phyloP scores from a whole-genome alignment of 331 rosid species.

The Prunus yedoensis region DNA sequence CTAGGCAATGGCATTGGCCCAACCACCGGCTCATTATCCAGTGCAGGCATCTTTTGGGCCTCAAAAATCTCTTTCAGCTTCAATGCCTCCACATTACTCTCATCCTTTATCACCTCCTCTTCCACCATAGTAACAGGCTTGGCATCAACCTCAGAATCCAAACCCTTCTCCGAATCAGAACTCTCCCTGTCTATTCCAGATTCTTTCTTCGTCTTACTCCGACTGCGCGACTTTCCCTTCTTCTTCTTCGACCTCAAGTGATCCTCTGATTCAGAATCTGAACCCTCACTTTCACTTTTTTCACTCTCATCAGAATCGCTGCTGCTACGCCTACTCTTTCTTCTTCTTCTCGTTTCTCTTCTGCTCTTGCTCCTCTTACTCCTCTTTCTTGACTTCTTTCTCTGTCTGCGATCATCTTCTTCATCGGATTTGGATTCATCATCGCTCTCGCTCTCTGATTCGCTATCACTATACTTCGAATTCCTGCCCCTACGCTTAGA shows the following conservation, averaged over 20 bases:
- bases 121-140: constrained; percentile 31
- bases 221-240: constrained; percentile 31
- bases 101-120: constrained; percentile 41
- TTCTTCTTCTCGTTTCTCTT: constrained; percentile 39
- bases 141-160: constrained; percentile 46
- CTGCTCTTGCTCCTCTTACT: constrained; percentile 28
- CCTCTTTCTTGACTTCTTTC: constrained; percentile 35
- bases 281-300: constrained; percentile 23
- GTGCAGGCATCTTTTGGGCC: constrained; percentile 62
- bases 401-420: constrained; percentile 40
- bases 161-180: constrained; percentile 36
- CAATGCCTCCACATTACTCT: constrained; percentile 53
- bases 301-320: constrained; percentile 23
- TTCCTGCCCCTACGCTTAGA: constrained; percentile 38
- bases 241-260: constrained; percentile 27
- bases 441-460: constrained; percentile 28
- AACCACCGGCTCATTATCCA: constrained; percentile 70
- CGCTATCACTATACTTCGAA: constrained; percentile 31
- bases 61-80: constrained; percentile 67
- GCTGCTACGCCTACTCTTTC: constrained; percentile 23
- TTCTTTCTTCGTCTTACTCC: constrained; percentile 33
- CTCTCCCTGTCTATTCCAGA: constrained; percentile 40
- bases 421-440: constrained; percentile 31
- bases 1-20: constrained; percentile 90
- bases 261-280: constrained; percentile 37